Evolutionary conservation across 1,284 basidiomycete genomes (phyloP).

Genomic region (Leccinum fuscescens): DNA sequence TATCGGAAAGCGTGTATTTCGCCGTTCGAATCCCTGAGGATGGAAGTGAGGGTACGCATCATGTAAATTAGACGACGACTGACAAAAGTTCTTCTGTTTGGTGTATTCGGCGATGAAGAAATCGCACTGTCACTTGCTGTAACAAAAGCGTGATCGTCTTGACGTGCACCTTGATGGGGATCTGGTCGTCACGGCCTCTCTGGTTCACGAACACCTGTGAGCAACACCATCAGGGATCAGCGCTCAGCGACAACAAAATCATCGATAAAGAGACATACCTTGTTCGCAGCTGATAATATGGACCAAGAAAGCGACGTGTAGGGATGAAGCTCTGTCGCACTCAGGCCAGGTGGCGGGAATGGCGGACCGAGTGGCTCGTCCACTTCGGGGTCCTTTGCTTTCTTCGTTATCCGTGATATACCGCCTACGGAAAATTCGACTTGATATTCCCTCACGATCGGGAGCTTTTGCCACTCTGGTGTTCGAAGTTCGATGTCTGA

Average conservation of each 20-base stretch:
- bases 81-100: constrained; percentile 35
- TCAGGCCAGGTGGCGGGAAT: background rate
- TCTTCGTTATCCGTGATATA: background rate
- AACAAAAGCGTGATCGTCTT: too few species aligned
- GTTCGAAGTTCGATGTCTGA: background rate
- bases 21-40: too few species aligned
- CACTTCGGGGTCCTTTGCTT: background rate
- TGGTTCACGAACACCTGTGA: too few species aligned
- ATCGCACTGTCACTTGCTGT: background rate
- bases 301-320: too few species aligned
- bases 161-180: too few species aligned
- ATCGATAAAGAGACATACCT: too few species aligned
- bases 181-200: background rate
- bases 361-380: too few species aligned
- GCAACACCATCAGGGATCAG: too few species aligned
- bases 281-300: too few species aligned
- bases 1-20: background rate
- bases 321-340: too few species aligned
- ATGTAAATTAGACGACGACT: background rate
- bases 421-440: background rate
- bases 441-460: background rate
- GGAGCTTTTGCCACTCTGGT: background rate
- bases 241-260: too few species aligned
- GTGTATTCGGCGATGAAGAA: background rate
- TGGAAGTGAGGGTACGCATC: background rate